Conservation (phyloP, 371 early-diverging fungal species). For the Ordospora pajunii region DNA sequence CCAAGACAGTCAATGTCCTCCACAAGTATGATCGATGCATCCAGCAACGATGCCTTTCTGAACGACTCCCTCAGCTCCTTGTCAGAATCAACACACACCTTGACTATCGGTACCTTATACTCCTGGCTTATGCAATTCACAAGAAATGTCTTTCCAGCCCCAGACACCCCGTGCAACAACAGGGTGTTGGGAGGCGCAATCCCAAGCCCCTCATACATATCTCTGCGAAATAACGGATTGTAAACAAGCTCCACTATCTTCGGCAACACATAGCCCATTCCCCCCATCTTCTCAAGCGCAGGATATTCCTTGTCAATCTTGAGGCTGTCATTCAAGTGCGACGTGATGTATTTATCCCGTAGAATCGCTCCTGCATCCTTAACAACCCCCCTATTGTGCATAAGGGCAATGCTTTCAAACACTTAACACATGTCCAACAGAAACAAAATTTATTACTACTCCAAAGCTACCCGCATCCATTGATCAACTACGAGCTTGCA, state of each 20-base stretch:
- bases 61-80: slow-evolving; percentile 48
- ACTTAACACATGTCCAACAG: no score
- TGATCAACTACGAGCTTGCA: no score
- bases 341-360: slow-evolving; percentile 34
- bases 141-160: slow-evolving; percentile 58
- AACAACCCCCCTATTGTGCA: slow-evolving; percentile 10
- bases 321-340: slow-evolving; percentile 22
- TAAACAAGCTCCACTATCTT: slow-evolving; percentile 23
- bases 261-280: slow-evolving; percentile 42
- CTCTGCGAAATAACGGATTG: slow-evolving; percentile 37
- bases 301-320: slow-evolving; percentile 21
- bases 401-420: no score
- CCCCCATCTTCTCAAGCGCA: slow-evolving; percentile 28
- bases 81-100: slow-evolving; percentile 27
- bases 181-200: slow-evolving; percentile 37
- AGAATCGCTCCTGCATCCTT: slow-evolving; percentile 34
- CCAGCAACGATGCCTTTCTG: slow-evolving; percentile 37
- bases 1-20: slow-evolving; percentile 47
- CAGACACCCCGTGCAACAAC: slow-evolving; percentile 54
- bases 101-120: slow-evolving; percentile 43
- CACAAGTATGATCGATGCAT: slow-evolving; percentile 51
- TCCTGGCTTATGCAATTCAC: slow-evolving; percentile 47
- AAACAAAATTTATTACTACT: no score
- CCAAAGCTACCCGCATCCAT: no score
- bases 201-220: slow-evolving; percentile 47